Evolutionary conservation across 106 monocot genomes (phyloP).

Genomic region (Dioscorea zingiberensis): DNA sequence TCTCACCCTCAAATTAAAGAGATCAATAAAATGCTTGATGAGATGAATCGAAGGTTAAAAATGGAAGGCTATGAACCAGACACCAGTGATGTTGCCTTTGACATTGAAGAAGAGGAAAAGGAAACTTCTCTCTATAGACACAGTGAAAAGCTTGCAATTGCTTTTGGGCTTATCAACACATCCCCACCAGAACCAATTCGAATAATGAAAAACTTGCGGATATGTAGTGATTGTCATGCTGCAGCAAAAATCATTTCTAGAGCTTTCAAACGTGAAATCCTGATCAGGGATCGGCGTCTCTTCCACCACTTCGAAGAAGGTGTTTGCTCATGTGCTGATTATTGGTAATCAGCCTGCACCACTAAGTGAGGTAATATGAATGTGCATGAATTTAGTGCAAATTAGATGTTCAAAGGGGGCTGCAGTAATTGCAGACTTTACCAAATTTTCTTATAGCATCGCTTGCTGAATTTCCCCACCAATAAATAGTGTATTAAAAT

Average conservation of each 20-base stretch:
- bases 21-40: constrained; percentile 7
- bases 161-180: constrained; percentile 10
- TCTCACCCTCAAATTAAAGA: constrained; percentile 7
- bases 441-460: too few species aligned
- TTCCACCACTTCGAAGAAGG: constrained; percentile 11
- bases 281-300: not conserved
- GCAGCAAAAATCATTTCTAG: constrained; percentile 12
- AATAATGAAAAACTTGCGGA: constrained; percentile 12
- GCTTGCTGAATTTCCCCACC: too few species aligned
- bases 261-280: constrained; percentile 7
- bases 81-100: constrained; percentile 8
- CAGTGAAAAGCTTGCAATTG: constrained; percentile 14
- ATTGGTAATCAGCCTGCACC: not conserved
- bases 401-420: too few species aligned
- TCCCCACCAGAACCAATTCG: constrained; percentile 5
- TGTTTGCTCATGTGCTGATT: constrained; percentile 8
- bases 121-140: constrained; percentile 8
- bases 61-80: constrained; percentile 6
- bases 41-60: constrained; percentile 1
- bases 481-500: too few species aligned
- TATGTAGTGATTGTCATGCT: constrained; percentile 10
- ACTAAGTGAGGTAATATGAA: too few species aligned
- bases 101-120: constrained; percentile 10
- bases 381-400: too few species aligned
- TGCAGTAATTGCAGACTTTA: too few species aligned